Evolutionary conservation across 2,329 filamentous ascomycete genomes (phyloP).

Genomic region (Metarhizium humberi): DNA sequence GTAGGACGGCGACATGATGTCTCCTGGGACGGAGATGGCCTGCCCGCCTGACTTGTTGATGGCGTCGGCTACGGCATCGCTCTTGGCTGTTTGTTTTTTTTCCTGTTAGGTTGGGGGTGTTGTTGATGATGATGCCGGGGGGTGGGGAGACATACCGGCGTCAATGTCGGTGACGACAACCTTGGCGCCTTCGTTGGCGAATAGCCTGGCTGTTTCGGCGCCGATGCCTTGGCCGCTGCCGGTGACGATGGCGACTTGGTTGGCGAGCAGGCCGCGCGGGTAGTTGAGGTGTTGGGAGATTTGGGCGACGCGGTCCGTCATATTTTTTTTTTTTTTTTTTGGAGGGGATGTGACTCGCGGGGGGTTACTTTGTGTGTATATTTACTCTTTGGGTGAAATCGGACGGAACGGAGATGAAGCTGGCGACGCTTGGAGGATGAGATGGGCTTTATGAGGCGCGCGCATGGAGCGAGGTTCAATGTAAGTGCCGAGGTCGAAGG

Average conservation of each 20-base stretch:
- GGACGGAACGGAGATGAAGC: too few relatives aligned
- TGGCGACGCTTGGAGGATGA: too few relatives aligned
- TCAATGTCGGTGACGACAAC: slow-evolving; percentile 82
- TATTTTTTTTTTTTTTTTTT: slow-evolving; percentile 13
- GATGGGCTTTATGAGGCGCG: too few relatives aligned
- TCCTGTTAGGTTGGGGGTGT: not conserved
- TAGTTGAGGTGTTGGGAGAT: slow-evolving; percentile 74
- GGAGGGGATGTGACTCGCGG: too few relatives aligned
- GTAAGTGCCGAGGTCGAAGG: too few relatives aligned
- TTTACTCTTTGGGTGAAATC: too few relatives aligned
- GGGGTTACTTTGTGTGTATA: too few relatives aligned
- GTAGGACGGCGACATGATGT: slow-evolving; percentile 65
- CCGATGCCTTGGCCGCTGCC: slow-evolving; percentile 83
- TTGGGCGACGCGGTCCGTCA: slow-evolving; percentile 56
- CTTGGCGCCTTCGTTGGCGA: slow-evolving; percentile 81
- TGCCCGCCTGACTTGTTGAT: slow-evolving; percentile 61
- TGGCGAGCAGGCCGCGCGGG: slow-evolving; percentile 67
- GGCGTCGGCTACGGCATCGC: slow-evolving; percentile 53
- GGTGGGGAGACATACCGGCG: slow-evolving; percentile 36
- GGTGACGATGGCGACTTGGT: slow-evolving; percentile 81
- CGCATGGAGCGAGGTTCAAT: too few relatives aligned
- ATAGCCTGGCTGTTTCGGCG: slow-evolving; percentile 70
- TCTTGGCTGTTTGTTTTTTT: slow-evolving; percentile 42
- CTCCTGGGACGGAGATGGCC: slow-evolving; percentile 66
- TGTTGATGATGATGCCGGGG: not conserved